Evolutionary conservation across 2,329 filamentous ascomycete genomes (phyloP), one percentile per base, ranked within the genome.

Genomic region (Trichoderma cornu-damae): DNA sequence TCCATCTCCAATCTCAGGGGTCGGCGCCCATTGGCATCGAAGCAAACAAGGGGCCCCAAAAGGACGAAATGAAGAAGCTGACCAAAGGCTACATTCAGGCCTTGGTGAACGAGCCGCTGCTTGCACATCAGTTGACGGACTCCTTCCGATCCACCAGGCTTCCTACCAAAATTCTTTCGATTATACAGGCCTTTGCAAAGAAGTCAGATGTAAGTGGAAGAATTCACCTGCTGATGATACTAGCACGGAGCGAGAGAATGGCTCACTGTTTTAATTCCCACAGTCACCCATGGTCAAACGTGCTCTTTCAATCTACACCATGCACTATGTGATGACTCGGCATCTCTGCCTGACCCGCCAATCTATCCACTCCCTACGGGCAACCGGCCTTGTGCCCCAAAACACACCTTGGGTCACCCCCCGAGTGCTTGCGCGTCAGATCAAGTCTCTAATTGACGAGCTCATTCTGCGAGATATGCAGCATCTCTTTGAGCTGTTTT

Each of bases 361-460:
- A 40, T 77, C 75, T 26, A 68, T 82, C 35, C 63, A 68, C 59
- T 67, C 69, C 4, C 71, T 82, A 20, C 67, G 69, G 35, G 61
- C 70, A 14, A 75, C 73, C 2, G 73, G 73, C 4, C 67, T 78
- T 51, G 71, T 79, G 26, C 73, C 75, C 8, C 73, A 75, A 57
- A 72, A 76, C 61, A 69, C 69, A 6, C 68, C 70, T 3, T 77
- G 71, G 67, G 69, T 80, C 44, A 84, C 81, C 30, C 70, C 80
- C 32, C 76, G 80, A 9, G 73, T 84, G 48, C 75, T 84, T 38
- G 79, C 78, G 61, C 75, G 80, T 30, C 81, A 84, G 68, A 65
- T 84, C 65, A 84, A 84, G 67, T 73, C 77, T 4, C 70, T 82
- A n/a, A 65, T 82, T 12, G 79, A 84, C 69, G 79, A 82, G 65